These are phyloP conservation scores for Colletotrichum brevisporum DNA, from an alignment of 2,329 filamentous ascomycete genomes.

Conservation along the genomic window DNA sequence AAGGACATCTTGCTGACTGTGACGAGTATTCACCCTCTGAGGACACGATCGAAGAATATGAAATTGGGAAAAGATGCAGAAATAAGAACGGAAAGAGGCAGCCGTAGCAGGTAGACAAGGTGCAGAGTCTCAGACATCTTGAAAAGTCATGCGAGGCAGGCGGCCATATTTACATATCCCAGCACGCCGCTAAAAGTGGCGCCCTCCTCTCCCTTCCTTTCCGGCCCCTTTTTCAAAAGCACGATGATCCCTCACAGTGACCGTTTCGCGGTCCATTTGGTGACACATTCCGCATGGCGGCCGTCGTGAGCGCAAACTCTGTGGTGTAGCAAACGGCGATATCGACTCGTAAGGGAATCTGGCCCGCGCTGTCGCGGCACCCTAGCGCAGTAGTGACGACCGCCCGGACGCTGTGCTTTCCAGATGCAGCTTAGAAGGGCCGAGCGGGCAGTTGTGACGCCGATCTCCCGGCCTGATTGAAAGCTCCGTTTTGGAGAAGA, in stretches of 20 bases:
- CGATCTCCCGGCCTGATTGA: constrained; percentile 34
- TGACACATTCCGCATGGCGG: constrained; percentile 26
- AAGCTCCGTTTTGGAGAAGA: constrained; percentile 28
- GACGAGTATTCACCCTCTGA: too few relatives aligned
- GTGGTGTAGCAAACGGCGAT: constrained; percentile 35
- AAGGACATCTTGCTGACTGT: constrained; percentile 56
- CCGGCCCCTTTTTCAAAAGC: constrained; percentile 10
- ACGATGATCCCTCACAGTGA: constrained; percentile 15
- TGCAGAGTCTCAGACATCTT: constrained; percentile 29
- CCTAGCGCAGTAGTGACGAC: constrained; percentile 24
- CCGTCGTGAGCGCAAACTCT: constrained; percentile 31
- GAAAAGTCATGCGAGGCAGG: constrained; percentile 22
- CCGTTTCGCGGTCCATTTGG: constrained; percentile 33
- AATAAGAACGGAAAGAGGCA: background rate
- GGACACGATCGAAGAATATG: too few relatives aligned
- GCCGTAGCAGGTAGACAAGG: background rate
- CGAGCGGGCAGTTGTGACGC: constrained; percentile 36
- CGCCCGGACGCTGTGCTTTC: constrained; percentile 33
- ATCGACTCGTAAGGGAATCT: constrained; percentile 34
- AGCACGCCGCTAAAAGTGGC: constrained; percentile 32
- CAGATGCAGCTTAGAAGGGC: constrained; percentile 28
- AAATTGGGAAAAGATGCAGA: background rate
- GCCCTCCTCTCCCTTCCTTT: constrained; percentile 8
- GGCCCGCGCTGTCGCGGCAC: constrained; percentile 32
- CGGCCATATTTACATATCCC: constrained; percentile 25